These are phyloP conservation scores for Fusarium chuoi DNA, from an alignment of 2,329 filamentous ascomycete species.

Conservation along the genomic window DNA sequence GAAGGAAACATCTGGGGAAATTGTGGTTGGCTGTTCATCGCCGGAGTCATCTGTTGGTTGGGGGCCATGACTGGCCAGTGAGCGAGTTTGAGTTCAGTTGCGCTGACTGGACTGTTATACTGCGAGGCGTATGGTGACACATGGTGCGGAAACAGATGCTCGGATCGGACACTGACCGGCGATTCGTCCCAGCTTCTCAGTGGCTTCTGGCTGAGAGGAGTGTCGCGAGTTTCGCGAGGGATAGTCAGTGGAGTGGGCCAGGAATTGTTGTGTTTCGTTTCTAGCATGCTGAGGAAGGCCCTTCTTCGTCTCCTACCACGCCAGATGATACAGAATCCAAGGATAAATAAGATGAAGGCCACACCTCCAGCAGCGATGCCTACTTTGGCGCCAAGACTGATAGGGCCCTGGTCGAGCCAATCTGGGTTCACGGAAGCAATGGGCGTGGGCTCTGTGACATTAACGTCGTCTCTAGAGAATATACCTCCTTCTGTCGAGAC, in stretches of 20 bases:
- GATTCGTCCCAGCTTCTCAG: conserved; percentile 62
- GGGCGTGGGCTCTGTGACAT: conserved; percentile 59
- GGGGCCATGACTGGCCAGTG: not conserved
- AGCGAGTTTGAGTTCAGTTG: conserved; percentile 1
- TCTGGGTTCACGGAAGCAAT: conserved; percentile 53
- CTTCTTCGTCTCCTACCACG: conserved; percentile 66
- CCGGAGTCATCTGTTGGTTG: not conserved
- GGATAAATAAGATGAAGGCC: conserved; percentile 57
- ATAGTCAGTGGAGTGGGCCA: conserved; percentile 53
- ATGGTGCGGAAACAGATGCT: not conserved
- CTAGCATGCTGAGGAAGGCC: conserved; percentile 53
- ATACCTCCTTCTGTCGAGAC: conserved; percentile 63
- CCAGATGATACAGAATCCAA: conserved; percentile 65
- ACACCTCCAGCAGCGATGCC: conserved; percentile 67
- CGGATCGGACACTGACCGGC: conserved; percentile 53
- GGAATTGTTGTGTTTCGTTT: not conserved
- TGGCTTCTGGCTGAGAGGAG: conserved; percentile 58
- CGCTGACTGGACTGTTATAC: not conserved
- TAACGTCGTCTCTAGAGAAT: conserved; percentile 61
- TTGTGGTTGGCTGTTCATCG: not conserved
- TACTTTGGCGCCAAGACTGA: conserved; percentile 66
- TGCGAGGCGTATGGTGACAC: conserved; percentile 1
- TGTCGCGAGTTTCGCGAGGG: conserved; percentile 47
- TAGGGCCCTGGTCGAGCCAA: conserved; percentile 55
- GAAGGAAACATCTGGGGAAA: not conserved